phyloP scores from a whole-genome alignment of 352 stramenopile species.

The Pythium volutum region DNA sequence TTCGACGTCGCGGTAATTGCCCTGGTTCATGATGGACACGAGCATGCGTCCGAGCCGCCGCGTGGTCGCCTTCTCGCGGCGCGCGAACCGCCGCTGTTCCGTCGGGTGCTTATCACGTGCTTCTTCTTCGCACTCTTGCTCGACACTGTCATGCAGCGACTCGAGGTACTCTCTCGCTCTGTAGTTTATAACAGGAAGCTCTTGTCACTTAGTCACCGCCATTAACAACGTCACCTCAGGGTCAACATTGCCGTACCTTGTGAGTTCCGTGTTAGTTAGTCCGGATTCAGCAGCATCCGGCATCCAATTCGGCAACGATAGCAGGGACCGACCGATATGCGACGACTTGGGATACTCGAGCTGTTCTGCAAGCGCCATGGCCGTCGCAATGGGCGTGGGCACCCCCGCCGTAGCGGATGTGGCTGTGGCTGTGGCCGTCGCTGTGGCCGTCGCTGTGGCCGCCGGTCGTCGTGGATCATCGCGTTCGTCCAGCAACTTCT shows the following conservation, averaged over 20 bases:
- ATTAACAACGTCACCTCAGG: background rate
- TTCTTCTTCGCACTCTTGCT: slow-evolving; percentile 11
- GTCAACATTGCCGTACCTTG: slow-evolving; percentile 2
- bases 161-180: slow-evolving; percentile 22
- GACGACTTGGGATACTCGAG: slow-evolving; percentile 20
- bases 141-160: slow-evolving; percentile 12
- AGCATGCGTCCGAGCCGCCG: slow-evolving; percentile 24
- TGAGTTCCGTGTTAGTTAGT: slow-evolving; percentile 18
- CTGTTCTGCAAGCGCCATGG: slow-evolving; percentile 25
- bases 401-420: background rate
- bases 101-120: background rate
- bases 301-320: slow-evolving; percentile 17
- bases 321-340: slow-evolving; percentile 14
- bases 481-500: background rate
- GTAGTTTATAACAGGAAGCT: background rate
- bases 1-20: slow-evolving; percentile 26
- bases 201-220: background rate
- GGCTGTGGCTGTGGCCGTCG: too few species aligned
- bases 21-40: slow-evolving; percentile 8
- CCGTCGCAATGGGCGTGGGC: slow-evolving; percentile 27
- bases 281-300: slow-evolving; percentile 18
- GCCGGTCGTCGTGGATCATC: background rate
- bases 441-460: too few species aligned
- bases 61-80: slow-evolving; percentile 15
- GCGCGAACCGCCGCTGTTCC: background rate